Evolutionary conservation across 805 yeast species (phyloP), one percentile per base, ranked within the genome.

Genomic region (Cyberlindnera suaveolens): DNA sequence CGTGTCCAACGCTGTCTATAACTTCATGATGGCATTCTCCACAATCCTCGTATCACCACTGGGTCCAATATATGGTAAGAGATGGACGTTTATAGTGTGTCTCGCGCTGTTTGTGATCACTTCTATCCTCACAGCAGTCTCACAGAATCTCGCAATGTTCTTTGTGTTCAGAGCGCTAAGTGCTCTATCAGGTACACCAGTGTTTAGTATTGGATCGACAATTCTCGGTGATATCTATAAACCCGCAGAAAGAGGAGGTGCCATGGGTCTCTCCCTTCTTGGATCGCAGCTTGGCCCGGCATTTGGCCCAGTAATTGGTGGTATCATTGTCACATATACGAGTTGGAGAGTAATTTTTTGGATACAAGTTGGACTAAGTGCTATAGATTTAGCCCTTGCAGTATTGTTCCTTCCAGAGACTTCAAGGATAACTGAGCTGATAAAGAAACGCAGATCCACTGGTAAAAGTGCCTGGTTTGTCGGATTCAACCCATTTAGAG

Each of bases 251-350:
- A 58, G 83, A 51, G 82, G 80, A 3, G 61, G 60, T 9, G 75
- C 74, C 1, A 69, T 76, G 70, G 71, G 77, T 3, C 63, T 71
- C 62, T 62, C 70, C 10, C 58, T 77, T 5, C 52, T 66, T 10
- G 82, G 82, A 0, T 63, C 78, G 1, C 81, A 76, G 48, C 40
- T 75, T 2, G 83, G 81, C 0, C 74, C 80, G 6, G 73, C 77
- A 2, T 41, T 74, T 34, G 80, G 78, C 0, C 76, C 80, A 4
- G 69, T 75, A 5, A 30, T 74, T 10, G 82, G 81, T 14, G 82
- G 80, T 13, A 48, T 75, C 16, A 66, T 76, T 34, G 71, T 75
- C 23, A 75, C 75, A 9, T 76, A 63, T 45, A 67, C 73, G 0
- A 50, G 61, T 16, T 77, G 83, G 82, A 58, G 82, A 54, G 73